These are phyloP conservation scores for Irpex sp. DNA, from an alignment of 1,284 basidiomycete genomes.

Conservation along the genomic window DNA sequence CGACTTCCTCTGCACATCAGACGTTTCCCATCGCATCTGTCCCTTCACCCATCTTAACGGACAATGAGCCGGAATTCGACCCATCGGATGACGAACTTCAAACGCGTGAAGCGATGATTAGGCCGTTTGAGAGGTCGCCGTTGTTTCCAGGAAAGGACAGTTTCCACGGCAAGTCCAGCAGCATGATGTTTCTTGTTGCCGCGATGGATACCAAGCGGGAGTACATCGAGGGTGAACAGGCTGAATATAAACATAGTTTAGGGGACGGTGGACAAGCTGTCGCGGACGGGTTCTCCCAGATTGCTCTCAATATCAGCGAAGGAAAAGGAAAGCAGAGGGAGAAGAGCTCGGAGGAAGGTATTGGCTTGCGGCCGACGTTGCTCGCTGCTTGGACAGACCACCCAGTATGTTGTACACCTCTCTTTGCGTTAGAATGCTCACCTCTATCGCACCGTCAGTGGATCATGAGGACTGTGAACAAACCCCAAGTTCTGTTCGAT, in stretches of 20 bases:
- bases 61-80: not conserved
- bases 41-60: not conserved
- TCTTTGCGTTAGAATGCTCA: not conserved
- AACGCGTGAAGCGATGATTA: not conserved
- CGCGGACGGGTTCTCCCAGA: not conserved
- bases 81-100: conserved; percentile 2
- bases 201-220: conserved; percentile 7
- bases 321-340: not conserved
- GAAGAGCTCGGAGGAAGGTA: not conserved
- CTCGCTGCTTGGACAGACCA: not conserved
- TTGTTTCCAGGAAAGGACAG: not conserved
- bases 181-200: conserved; percentile 4
- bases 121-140: not conserved
- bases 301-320: not conserved
- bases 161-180: conserved; percentile 14
- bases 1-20: not conserved
- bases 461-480: not conserved
- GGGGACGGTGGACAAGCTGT: not conserved
- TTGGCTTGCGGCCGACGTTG: not conserved
- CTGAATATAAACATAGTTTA: not conserved
- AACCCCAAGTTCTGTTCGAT: conserved; percentile 45
- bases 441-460: conserved; percentile 20
- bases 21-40: not conserved
- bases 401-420: not conserved
- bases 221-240: not conserved